Evolutionary conservation across 441 rosid genomes (phyloP).

Genomic region (Codiaeum variegatum): DNA sequence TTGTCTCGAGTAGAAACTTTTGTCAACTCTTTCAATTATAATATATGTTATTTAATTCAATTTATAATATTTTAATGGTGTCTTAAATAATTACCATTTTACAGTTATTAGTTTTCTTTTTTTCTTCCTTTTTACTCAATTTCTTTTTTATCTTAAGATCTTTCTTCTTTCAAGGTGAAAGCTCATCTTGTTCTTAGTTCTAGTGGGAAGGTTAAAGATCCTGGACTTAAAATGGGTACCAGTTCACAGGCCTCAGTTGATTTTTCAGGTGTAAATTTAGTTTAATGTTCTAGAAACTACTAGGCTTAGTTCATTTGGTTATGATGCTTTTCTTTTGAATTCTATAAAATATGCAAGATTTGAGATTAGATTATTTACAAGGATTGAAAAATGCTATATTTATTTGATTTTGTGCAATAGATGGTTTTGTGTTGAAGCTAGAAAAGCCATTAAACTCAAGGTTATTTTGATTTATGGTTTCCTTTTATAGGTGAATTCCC

Average conservation of each 20-base stretch:
- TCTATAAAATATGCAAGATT: constrained; percentile 29
- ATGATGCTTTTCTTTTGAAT: constrained; percentile 5
- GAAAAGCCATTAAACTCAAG: constrained; percentile 49
- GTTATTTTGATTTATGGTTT: constrained; percentile 78
- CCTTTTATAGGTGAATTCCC: constrained; percentile 69
- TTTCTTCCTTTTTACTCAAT: background rate
- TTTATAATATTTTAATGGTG: background rate
- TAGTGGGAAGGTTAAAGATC: constrained; percentile 77
- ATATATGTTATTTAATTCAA: background rate
- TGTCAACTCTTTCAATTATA: too few relatives aligned
- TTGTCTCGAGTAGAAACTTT: too few relatives aligned
- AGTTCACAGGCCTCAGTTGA: constrained; percentile 71
- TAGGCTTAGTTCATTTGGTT: background rate
- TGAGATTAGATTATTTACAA: constrained; percentile 50
- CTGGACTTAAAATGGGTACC: constrained; percentile 81
- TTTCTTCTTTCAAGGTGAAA: constrained; percentile 47
- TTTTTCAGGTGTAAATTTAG: constrained; percentile 54
- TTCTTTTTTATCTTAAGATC: background rate
- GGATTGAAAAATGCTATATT: constrained; percentile 51
- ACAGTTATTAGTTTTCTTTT: background rate
- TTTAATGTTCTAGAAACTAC: background rate
- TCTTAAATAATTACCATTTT: background rate
- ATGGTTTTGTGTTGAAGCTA: constrained; percentile 87
- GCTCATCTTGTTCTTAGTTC: constrained; percentile 67
- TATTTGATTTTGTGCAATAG: constrained; percentile 67